Conservation (phyloP, 441 rosid species). For the Gossypium armourianum region DNA sequence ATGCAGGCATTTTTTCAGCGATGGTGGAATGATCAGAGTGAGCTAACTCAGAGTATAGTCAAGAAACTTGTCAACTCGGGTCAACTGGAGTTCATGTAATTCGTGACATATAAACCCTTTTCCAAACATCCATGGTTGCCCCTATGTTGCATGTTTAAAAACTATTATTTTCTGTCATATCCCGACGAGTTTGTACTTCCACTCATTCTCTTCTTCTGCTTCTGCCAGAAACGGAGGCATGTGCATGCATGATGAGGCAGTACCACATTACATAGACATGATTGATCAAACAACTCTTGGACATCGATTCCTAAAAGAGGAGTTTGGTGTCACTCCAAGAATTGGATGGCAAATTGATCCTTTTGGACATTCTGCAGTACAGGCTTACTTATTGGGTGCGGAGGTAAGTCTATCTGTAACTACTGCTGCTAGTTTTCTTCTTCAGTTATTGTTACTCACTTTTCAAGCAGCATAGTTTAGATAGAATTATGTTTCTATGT, state of each 20-base stretch:
- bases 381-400: constrained; percentile 91
- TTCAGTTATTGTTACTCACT: constrained; percentile 11
- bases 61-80: constrained; percentile 62
- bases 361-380: constrained; percentile 97
- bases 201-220: constrained; percentile 3
- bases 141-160: background rate
- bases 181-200: background rate
- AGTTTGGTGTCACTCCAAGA: constrained; percentile 85
- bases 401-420: constrained; percentile 39
- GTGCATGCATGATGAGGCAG: constrained; percentile 99
- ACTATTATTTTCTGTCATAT: background rate
- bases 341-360: constrained; percentile 99
- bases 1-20: constrained; percentile 90
- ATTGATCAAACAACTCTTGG: constrained; percentile 97
- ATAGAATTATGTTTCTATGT: constrained; percentile 19
- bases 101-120: background rate
- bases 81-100: constrained; percentile 95
- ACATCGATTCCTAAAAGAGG: constrained; percentile 61
- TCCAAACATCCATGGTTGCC: background rate
- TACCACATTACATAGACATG: constrained; percentile 89
- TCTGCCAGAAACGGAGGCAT: constrained; percentile 82
- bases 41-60: constrained; percentile 41
- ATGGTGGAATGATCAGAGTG: constrained; percentile 95
- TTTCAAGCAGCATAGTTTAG: constrained; percentile 3
- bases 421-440: constrained; percentile 11